These are phyloP conservation scores for Trichophyton benhamiae DNA, from an alignment of 2,329 filamentous ascomycete genomes.

Conservation along the genomic window DNA sequence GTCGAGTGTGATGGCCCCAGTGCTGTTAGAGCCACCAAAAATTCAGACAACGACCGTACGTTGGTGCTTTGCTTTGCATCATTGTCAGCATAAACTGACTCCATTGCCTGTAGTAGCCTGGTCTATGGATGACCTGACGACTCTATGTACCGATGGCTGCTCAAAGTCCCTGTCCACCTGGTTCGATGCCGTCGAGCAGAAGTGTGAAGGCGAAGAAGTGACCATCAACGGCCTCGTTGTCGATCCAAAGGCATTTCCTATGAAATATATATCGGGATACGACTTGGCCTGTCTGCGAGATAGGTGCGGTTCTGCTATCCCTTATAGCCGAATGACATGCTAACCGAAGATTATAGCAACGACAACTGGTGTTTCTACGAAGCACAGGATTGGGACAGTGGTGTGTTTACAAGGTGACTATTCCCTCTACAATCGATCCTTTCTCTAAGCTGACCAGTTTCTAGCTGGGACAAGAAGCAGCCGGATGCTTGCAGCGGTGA, in stretches of 20 bases:
- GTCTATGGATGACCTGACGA: constrained; percentile 12
- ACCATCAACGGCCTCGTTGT: constrained; percentile 9
- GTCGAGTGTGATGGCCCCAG: constrained; percentile 13
- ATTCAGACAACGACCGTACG: constrained; percentile 13
- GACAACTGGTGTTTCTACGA: constrained; percentile 14
- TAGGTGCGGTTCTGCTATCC: constrained; percentile 5
- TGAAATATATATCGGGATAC: constrained; percentile 13
- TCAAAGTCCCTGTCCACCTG: constrained; percentile 10
- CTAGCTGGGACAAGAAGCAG: constrained; percentile 7
- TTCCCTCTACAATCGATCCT: not conserved
- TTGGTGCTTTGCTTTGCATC: not conserved
- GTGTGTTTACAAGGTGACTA: constrained; percentile 8
- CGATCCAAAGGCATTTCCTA: constrained; percentile 13
- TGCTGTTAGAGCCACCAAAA: constrained; percentile 12
- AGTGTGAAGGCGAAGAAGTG: constrained; percentile 11
- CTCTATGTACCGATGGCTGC: constrained; percentile 12
- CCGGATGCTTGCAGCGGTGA: constrained; percentile 10
- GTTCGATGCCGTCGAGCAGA: constrained; percentile 11
- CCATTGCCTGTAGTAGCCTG: constrained; percentile 10
- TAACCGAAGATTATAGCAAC: constrained; percentile 10
- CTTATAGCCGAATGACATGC: not conserved
- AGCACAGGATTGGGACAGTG: constrained; percentile 14
- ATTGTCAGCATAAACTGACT: not conserved
- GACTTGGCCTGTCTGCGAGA: constrained; percentile 13
- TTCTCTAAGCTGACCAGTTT: not conserved